Evolutionary conservation across 148 eudicot species (phyloP), one percentile per base, ranked within the genome.

Genomic region (Silene latifolia): DNA sequence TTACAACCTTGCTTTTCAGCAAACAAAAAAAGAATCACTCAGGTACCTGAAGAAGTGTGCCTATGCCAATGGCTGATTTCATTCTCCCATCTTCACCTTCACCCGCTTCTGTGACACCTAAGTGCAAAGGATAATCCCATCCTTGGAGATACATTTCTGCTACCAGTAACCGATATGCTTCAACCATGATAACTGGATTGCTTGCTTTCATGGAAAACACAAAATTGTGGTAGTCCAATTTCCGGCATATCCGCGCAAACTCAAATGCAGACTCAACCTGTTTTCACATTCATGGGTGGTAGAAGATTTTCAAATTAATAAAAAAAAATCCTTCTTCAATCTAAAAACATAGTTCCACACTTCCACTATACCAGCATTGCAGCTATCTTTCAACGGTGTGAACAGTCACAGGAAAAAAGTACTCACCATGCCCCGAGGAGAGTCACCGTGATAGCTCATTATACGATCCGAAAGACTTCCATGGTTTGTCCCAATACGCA

Each of bases 401-500:
- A 39, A 20, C 19, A 19, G 20, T 15, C n/a, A 54, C 42, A 71
- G 75, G 1, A 63, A 6, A 6, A 67, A 56, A 60, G 59, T 17
- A 20, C 88, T 80, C 69, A 94, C 98, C 98, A 94, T 94, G 83
- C 98, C 98, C 75, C 98, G 87, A 0, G 97, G 98, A 82, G 98
- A 94, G 85, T 94, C 98, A 51, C 98, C 98, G 79, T 92, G 88
- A 71, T 94, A 94, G 78, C 97, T 94, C 98, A 94, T 94, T 74
- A 94, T 94, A 79, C 98, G 97, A 86, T 94, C 98, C 64, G 98
- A 94, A 83, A 94, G 98, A 78, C 98, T 94, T 66, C 98, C 98
- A 56, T 94, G 98, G 66, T 94, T 94, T 69, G 98, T 94, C 71
- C 98, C 98, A 74, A 94, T 94, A 24, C 98, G 97, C 96, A 94